These are phyloP conservation scores for Diplocarpon mali DNA, from an alignment of 2,329 filamentous ascomycete genomes.

Conservation along the genomic window DNA sequence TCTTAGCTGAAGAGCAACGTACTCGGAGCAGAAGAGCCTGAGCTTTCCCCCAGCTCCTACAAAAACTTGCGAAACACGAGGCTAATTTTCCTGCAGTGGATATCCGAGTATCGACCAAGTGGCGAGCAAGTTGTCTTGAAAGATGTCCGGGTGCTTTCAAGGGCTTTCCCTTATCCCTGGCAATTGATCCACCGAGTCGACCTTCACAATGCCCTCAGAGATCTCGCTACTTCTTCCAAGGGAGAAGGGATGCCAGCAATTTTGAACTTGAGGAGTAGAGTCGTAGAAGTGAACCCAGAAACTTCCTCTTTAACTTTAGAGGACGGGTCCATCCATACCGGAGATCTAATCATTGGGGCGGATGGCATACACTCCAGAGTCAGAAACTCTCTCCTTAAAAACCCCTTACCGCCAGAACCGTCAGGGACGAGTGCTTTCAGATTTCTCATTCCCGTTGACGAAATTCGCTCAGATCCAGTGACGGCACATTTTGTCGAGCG, in stretches of 20 bases:
- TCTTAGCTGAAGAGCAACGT: too few relatives aligned
- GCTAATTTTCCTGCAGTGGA: slow-evolving; percentile 1
- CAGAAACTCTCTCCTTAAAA: background rate
- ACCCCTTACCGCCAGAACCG: background rate
- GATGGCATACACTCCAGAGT: slow-evolving; percentile 35
- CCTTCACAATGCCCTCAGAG: slow-evolving; percentile 42
- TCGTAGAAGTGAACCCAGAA: slow-evolving; percentile 33
- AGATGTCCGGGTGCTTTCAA: slow-evolving; percentile 1
- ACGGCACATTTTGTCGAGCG: slow-evolving; percentile 27
- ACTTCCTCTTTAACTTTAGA: slow-evolving; percentile 34
- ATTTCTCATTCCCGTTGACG: slow-evolving; percentile 16
- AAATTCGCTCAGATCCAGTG: slow-evolving; percentile 26
- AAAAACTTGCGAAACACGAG: background rate
- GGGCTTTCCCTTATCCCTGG: slow-evolving; percentile 28
- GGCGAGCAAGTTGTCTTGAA: slow-evolving; percentile 1
- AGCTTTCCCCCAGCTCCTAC: too few relatives aligned
- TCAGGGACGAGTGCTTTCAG: slow-evolving; percentile 17
- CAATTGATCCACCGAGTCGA: slow-evolving; percentile 41
- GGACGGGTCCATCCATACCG: slow-evolving; percentile 32
- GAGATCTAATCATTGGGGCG: slow-evolving; percentile 42
- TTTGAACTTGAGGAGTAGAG: slow-evolving; percentile 32
- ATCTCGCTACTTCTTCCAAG: slow-evolving; percentile 31
- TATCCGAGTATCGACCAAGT: slow-evolving; percentile 6
- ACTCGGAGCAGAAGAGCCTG: too few relatives aligned
- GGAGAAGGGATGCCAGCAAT: slow-evolving; percentile 29